Evolutionary conservation across 345 rosid genomes (phyloP).

Genomic region (Xanthoceras sorbifolium): DNA sequence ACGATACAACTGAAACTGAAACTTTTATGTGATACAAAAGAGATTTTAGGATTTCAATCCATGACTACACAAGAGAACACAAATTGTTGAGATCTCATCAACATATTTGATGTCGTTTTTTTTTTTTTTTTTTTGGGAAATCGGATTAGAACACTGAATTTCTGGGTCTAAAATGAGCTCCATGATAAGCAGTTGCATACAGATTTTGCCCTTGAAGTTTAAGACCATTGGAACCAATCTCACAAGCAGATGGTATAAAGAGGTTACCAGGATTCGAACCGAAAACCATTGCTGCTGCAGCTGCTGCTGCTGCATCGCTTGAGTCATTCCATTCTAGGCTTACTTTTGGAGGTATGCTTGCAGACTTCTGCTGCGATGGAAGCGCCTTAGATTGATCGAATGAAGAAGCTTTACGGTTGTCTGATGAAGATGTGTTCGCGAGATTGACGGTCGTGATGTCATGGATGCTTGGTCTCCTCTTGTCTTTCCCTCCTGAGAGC

Average conservation of each 20-base stretch:
- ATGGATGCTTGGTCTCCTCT: conserved; percentile 93
- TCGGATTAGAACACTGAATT: conserved; percentile 37
- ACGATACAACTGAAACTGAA: not conserved
- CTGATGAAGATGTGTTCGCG: conserved; percentile 27
- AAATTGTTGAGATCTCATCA: conserved; percentile 21
- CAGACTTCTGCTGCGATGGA: conserved; percentile 24
- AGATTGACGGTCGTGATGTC: conserved; percentile 79
- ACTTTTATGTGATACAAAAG: not conserved
- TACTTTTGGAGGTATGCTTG: conserved; percentile 28
- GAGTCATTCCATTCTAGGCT: conserved; percentile 28
- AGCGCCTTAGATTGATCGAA: conserved; percentile 21
- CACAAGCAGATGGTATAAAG: conserved; percentile 33
- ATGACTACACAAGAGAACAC: conserved; percentile 10
- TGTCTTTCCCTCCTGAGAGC: conserved; percentile 76
- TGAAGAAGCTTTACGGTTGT: conserved; percentile 14
- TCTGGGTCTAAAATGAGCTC: conserved; percentile 27
- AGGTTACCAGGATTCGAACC: conserved; percentile 31
- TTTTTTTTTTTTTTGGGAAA: too few species aligned
- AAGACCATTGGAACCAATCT: conserved; percentile 32
- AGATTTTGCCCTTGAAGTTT: conserved; percentile 37
- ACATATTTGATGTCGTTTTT: conserved; percentile 32
- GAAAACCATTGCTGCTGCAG: conserved; percentile 19
- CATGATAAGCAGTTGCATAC: conserved; percentile 31
- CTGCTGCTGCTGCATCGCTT: conserved; percentile 20
- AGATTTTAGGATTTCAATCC: conserved; percentile 2